phyloP scores from a whole-genome alignment of 768 basidiomycete species.

The Kwoniella sp. region DNA sequence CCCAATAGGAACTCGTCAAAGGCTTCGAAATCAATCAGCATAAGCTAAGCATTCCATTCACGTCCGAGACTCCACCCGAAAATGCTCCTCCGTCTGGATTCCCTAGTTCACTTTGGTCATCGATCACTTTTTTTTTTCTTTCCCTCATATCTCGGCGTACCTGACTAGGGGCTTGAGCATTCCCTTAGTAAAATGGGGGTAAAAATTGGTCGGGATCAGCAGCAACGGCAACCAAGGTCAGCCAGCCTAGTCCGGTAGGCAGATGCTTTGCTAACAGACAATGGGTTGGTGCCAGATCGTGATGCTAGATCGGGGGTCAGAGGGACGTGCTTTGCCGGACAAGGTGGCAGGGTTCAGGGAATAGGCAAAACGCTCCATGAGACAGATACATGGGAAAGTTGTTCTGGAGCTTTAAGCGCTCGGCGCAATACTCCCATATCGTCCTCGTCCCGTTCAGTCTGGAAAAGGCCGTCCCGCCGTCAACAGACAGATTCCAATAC shows the following conservation, averaged over 20 bases:
- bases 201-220: background rate
- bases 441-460: no score
- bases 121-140: background rate
- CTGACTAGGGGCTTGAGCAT: background rate
- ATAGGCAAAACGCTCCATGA: background rate
- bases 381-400: background rate
- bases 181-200: background rate
- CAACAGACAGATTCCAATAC: no score
- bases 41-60: background rate
- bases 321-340: conserved; percentile 1
- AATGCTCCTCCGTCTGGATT: background rate
- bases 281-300: no score
- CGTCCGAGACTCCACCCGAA: conserved; percentile 1
- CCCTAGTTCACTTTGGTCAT: background rate
- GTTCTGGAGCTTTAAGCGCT: background rate
- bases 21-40: no score
- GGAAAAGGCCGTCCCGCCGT: no score
- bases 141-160: conserved; percentile 1
- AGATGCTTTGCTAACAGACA: no score
- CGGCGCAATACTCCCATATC: background rate
- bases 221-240: background rate
- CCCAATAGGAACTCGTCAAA: no score
- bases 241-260: no score
- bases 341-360: background rate
- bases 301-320: background rate